Evolutionary conservation across 768 basidiomycete genomes (phyloP).

Genomic region (Mycena polygramma): DNA sequence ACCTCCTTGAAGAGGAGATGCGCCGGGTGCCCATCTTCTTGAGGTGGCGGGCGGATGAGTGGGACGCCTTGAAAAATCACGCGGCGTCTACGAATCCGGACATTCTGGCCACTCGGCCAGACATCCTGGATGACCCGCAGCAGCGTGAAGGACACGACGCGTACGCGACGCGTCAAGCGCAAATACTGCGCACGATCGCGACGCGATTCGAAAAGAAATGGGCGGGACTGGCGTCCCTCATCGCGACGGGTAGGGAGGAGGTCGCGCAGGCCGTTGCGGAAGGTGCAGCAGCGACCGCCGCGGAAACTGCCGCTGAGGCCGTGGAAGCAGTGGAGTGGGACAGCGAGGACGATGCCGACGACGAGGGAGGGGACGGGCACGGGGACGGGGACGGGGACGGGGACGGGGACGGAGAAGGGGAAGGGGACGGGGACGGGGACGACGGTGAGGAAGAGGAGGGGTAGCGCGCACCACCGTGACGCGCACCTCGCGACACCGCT

Average conservation of each 20-base stretch:
- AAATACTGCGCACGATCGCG: background rate
- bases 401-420: background rate
- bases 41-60: slow-evolving; percentile 24
- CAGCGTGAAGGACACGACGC: slow-evolving; percentile 20
- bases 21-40: slow-evolving; percentile 9
- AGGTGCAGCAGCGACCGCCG: background rate
- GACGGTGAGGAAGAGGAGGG: background rate
- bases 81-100: background rate
- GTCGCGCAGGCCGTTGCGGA: background rate
- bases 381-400: background rate
- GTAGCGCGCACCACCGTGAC: background rate
- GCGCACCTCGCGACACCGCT: background rate
- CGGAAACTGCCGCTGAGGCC: background rate
- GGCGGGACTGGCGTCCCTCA: background rate
- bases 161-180: slow-evolving; percentile 7
- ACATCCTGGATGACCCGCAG: background rate
- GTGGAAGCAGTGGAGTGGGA: background rate
- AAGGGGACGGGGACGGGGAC: background rate
- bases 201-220: background rate
- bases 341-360: background rate
- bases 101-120: background rate
- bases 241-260: background rate
- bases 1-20: slow-evolving; percentile 32
- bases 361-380: background rate
- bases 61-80: slow-evolving; percentile 2